phyloP scores from a whole-genome alignment of 2,329 filamentous ascomycete species.

The Fusarium sp. region DNA sequence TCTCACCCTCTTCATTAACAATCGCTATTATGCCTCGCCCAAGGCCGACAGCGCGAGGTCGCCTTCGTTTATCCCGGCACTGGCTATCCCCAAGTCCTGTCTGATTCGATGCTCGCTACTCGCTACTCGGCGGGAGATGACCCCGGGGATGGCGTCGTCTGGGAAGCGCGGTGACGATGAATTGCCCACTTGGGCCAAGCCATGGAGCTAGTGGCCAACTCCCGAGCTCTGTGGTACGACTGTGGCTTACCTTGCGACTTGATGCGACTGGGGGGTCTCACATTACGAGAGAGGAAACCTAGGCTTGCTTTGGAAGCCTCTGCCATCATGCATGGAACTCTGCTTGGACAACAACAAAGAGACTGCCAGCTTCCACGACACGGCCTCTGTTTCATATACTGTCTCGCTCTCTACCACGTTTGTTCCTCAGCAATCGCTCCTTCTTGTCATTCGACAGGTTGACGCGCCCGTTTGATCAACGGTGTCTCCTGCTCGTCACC shows the following conservation, averaged over 20 bases:
- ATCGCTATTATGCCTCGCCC: not conserved
- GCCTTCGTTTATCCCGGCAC: not conserved
- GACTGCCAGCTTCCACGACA: not conserved
- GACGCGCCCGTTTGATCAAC: not conserved
- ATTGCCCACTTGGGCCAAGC: not conserved
- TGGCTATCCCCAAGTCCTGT: not conserved
- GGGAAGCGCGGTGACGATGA: not conserved
- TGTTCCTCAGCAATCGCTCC: slow-evolving; percentile 3
- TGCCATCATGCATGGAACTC: slow-evolving; percentile 3
- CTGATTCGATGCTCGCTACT: not conserved
- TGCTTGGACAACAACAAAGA: not conserved
- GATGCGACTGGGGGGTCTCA: not conserved
- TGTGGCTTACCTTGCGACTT: not conserved
- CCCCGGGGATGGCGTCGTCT: not conserved
- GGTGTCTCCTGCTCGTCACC: not conserved
- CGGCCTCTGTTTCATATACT: not conserved
- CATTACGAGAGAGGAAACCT: not conserved
- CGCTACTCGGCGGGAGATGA: not conserved
- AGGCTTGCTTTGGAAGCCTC: not conserved
- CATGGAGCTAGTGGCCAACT: slow-evolving; percentile 5
- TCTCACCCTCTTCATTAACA: not conserved
- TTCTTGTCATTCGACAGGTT: slow-evolving; percentile 1
- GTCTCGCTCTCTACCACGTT: not conserved
- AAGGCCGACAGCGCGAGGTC: not conserved
- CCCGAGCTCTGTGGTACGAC: not conserved